Base-by-base conservation (phyloP, 1,284 basidiomycete species). In the Pyrrhoderma noxium region DNA sequence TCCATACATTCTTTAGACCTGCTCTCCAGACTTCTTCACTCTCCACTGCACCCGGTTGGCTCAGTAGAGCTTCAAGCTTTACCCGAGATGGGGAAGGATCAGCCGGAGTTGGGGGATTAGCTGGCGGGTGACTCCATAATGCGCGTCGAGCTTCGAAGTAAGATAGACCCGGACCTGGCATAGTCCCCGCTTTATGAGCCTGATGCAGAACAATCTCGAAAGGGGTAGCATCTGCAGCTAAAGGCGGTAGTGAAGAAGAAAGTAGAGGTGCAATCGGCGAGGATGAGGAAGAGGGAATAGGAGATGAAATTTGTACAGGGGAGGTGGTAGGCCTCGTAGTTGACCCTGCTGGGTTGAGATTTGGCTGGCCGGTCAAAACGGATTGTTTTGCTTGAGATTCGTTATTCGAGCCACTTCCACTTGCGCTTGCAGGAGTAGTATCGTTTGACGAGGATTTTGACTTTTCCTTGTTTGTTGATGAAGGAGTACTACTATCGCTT, bases 151-250 rank as follows among this genome's bases (percentile, higher is more conserved):
- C 80, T 18, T 67, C 64, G 62, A 83, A 89, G 58, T 79, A 70
- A 2, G 70, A 74, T 18, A 78, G 79, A 0, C 85, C 85, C 2
- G 82, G 77, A 46, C 72, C 71, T n/a, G 82, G 81, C 27, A 83
- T 64, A 44, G 62, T 51, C 14, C 69, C 60, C 14, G 64, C 45
- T 8, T 38, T 48, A 42, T 40, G 34, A 3, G 18, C 52, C 44
- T 51, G 47, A 37, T 51, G 53, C 1, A 9, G 19, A 14, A 40
- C 43, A 44, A 51, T 51, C 16, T 51, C 39, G 25, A 45, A 54
- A 4, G 47, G n/a, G 13, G 51, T 11, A 18, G 34, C 34, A 13
- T 53, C 39, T 36, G 39, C 8, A n/a, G 22, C 23, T 14, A 31
- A 31, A 31, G 44, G 11, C 23, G 42, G 42, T 3, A 23, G 35